Conservation (phyloP, 139 green algal genomes). For the Astrephomene gubernaculifera region DNA sequence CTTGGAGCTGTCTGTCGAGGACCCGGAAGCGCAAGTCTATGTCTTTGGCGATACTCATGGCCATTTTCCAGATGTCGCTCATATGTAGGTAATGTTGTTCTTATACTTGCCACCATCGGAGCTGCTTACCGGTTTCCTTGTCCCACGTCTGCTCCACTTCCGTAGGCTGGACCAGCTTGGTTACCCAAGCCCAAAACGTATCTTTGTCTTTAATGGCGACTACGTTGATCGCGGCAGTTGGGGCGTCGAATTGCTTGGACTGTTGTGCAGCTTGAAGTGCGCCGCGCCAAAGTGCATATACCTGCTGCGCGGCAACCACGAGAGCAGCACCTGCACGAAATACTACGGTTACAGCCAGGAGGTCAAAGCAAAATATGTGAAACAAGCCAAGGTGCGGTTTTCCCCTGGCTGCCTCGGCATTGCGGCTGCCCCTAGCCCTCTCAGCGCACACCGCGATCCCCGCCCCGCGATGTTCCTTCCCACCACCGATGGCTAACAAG, state of each 20-base stretch:
- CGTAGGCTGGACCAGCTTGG: constrained; percentile 46
- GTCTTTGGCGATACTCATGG: constrained; percentile 95
- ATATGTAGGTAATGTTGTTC: constrained; percentile 4
- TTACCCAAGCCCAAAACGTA: constrained; percentile 36
- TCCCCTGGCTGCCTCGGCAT: neutral
- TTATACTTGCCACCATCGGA: neutral
- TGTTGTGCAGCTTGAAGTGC: constrained; percentile 85
- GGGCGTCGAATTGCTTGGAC: constrained; percentile 90
- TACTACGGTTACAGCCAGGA: constrained; percentile 85
- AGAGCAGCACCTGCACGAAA: constrained; percentile 87
- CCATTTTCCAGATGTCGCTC: constrained; percentile 86
- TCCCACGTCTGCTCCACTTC: neutral
- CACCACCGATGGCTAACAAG: too few species aligned
- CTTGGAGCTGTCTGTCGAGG: constrained; percentile 38
- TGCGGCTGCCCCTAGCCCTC: neutral
- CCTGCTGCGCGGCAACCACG: constrained; percentile 94
- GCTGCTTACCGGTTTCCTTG: neutral
- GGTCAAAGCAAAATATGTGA: constrained; percentile 51
- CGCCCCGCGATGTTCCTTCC: too few species aligned
- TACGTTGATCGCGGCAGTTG: constrained; percentile 90
- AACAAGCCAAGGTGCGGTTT: constrained; percentile 17
- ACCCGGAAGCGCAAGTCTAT: constrained; percentile 49
- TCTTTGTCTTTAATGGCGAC: constrained; percentile 77
- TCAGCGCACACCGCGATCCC: too few species aligned
- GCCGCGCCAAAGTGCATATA: constrained; percentile 87